Evolutionary conservation across 1,139 yeast genomes (phyloP).

Genomic region (Pichia sp.): DNA sequence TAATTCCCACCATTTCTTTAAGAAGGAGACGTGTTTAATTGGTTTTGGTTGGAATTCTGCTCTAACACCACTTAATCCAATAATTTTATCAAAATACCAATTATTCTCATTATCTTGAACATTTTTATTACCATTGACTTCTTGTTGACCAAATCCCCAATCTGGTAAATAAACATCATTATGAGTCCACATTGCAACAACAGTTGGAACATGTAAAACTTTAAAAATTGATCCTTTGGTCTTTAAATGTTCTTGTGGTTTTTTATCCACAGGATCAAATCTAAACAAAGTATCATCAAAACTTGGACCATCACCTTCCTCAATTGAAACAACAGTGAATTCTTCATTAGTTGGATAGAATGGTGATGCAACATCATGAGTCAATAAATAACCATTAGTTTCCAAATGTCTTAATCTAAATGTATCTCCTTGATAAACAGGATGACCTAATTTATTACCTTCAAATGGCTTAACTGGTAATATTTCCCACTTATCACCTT

Average conservation of each 20-base stretch:
- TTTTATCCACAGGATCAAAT: slow-evolving; percentile 55
- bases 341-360: slow-evolving; percentile 85
- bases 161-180: slow-evolving; percentile 77
- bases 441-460: slow-evolving; percentile 30
- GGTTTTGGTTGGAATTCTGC: slow-evolving; percentile 50
- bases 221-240: slow-evolving; percentile 66
- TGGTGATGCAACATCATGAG: slow-evolving; percentile 99
- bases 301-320: slow-evolving; percentile 48
- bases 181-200: slow-evolving; percentile 95
- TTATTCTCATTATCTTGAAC: slow-evolving; percentile 56
- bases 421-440: slow-evolving; percentile 55
- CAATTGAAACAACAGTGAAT: slow-evolving; percentile 65
- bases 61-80: slow-evolving; percentile 60
- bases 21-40: slow-evolving; percentile 58
- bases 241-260: slow-evolving; percentile 47
- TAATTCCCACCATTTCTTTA: slow-evolving; percentile 82
- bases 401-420: slow-evolving; percentile 77
- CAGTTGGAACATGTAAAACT: slow-evolving; percentile 75
- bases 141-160: slow-evolving; percentile 91
- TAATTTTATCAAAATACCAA: slow-evolving; percentile 75
- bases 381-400: slow-evolving; percentile 69
- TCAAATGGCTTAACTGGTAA: slow-evolving; percentile 50
- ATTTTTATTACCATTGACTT: slow-evolving; percentile 91
- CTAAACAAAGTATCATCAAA: slow-evolving; percentile 76
- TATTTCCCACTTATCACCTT: slow-evolving; percentile 81